These are phyloP conservation scores for Rhodotorula sp. DNA, from an alignment of 1,284 basidiomycete genomes.

Conservation along the genomic window DNA sequence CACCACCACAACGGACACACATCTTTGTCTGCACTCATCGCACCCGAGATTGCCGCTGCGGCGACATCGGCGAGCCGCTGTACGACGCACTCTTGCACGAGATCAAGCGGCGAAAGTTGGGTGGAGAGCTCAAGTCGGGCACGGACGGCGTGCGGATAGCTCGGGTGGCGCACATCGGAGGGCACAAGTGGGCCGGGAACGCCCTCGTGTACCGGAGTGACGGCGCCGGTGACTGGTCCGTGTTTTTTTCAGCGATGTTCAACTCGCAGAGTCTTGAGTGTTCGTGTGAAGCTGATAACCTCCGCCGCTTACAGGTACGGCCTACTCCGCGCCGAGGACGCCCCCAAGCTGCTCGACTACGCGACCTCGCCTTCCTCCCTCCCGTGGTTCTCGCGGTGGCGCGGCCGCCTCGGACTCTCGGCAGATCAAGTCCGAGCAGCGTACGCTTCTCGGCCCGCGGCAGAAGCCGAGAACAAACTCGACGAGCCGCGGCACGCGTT, in stretches of 20 bases:
- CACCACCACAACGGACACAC: slow-evolving; percentile 27
- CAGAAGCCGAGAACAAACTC: slow-evolving; percentile 18
- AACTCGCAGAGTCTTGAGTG: neutral
- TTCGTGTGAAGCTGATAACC: too few relatives aligned
- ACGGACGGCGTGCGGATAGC: slow-evolving; percentile 20
- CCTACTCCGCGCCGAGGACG: slow-evolving; percentile 43
- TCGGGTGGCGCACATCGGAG: slow-evolving; percentile 41
- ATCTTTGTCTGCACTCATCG: slow-evolving; percentile 51
- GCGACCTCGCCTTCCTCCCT: slow-evolving; percentile 43
- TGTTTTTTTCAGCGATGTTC: neutral
- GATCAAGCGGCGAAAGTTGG: slow-evolving; percentile 41
- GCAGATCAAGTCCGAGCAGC: slow-evolving; percentile 41
- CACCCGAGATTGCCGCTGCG: slow-evolving; percentile 50
- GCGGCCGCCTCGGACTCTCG: slow-evolving; percentile 48
- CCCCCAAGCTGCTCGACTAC: slow-evolving; percentile 45
- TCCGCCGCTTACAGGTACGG: slow-evolving; percentile 35
- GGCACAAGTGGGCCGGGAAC: slow-evolving; percentile 49
- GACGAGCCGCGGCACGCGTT: slow-evolving; percentile 20
- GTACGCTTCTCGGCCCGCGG: slow-evolving; percentile 42
- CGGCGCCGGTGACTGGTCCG: slow-evolving; percentile 45
- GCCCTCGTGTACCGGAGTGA: slow-evolving; percentile 48
- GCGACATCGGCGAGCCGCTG: slow-evolving; percentile 48
- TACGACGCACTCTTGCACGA: slow-evolving; percentile 43
- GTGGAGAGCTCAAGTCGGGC: slow-evolving; percentile 21
- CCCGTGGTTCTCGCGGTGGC: slow-evolving; percentile 49